Percentiles rank a stretch among this genome's conserved stretches.
Conservation (phyloP, 2,329 filamentous ascomycete genomes). For the Ilyonectria sp. region DNA sequence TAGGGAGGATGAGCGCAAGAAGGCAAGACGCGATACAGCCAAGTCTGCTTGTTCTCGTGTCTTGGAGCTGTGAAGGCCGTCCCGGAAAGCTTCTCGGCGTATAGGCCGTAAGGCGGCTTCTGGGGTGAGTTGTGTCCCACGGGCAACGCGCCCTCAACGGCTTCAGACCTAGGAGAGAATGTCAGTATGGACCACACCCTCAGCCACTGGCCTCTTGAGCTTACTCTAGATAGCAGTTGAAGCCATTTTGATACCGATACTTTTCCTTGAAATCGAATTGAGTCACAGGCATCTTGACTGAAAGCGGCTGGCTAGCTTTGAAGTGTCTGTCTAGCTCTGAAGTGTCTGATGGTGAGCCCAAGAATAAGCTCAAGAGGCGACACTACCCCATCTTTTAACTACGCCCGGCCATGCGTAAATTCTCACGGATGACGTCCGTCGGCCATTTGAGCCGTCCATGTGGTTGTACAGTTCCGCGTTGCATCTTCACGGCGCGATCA, state of each 20-base stretch:
- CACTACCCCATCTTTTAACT: constrained; percentile 42
- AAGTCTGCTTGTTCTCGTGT: constrained; percentile 78
- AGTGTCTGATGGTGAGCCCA: constrained; percentile 22
- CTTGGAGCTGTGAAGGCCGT: constrained; percentile 80
- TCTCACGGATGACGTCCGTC: constrained; percentile 43
- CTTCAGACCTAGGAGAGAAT: constrained; percentile 74
- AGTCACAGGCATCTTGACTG: constrained; percentile 64
- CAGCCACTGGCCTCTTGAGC: constrained; percentile 45
- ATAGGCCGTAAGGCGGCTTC: constrained; percentile 83
- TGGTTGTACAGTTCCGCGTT: constrained; percentile 43
- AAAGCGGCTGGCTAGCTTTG: constrained; percentile 3
- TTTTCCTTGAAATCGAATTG: constrained; percentile 65
- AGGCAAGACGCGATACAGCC: constrained; percentile 80
- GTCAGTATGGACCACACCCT: constrained; percentile 10
- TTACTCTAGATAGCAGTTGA: constrained; percentile 83
- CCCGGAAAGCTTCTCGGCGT: constrained; percentile 84
- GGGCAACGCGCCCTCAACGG: constrained; percentile 81
- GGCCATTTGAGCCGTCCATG: constrained; percentile 40
- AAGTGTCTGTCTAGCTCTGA: constrained; percentile 7
- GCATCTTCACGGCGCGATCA: constrained; percentile 29
- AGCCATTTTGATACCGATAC: constrained; percentile 86
- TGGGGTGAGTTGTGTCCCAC: constrained; percentile 86
- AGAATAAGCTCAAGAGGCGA: constrained; percentile 16
- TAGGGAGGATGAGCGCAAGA: constrained; percentile 74
- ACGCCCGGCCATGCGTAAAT: constrained; percentile 31